Conservation (phyloP, 2,329 filamentous ascomycete species). For the Colletotrichum sidae region DNA sequence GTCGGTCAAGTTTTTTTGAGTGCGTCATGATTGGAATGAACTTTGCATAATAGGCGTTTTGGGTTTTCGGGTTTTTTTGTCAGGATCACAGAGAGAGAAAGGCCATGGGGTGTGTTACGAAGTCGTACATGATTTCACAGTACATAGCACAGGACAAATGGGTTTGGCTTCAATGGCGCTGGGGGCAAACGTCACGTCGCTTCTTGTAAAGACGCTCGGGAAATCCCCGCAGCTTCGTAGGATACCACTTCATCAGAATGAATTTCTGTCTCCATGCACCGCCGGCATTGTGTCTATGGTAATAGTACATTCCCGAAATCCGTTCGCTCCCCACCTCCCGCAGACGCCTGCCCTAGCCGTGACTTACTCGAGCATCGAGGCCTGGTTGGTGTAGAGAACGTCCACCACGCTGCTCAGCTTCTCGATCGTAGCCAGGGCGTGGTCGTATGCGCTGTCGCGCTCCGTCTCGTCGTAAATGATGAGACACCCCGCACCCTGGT, state of each 20-base stretch:
- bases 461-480: constrained; percentile 97
- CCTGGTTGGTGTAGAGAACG: constrained; percentile 97
- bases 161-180: constrained; percentile 22
- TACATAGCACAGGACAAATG: constrained; percentile 10
- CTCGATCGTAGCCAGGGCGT: constrained; percentile 93
- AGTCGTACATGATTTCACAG: constrained; percentile 19
- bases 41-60: constrained; percentile 9
- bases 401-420: constrained; percentile 98
- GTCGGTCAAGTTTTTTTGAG: constrained; percentile 26
- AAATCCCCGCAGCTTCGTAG: constrained; percentile 24
- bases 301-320: constrained; percentile 41
- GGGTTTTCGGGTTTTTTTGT: neutral
- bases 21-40: neutral
- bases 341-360: constrained; percentile 23
- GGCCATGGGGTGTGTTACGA: constrained; percentile 9
- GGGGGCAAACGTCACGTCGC: constrained; percentile 5
- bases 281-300: constrained; percentile 40
- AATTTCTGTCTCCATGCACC: constrained; percentile 37
- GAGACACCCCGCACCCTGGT: constrained; percentile 96
- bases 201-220: constrained; percentile 17
- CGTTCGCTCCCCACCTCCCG: constrained; percentile 28
- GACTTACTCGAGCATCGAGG: constrained; percentile 86
- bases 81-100: constrained; percentile 40
- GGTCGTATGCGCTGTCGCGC: constrained; percentile 92
- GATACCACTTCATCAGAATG: constrained; percentile 38